phyloP scores from a whole-genome alignment of 2,329 filamentous ascomycete genomes.

The Penicillium paneum region DNA sequence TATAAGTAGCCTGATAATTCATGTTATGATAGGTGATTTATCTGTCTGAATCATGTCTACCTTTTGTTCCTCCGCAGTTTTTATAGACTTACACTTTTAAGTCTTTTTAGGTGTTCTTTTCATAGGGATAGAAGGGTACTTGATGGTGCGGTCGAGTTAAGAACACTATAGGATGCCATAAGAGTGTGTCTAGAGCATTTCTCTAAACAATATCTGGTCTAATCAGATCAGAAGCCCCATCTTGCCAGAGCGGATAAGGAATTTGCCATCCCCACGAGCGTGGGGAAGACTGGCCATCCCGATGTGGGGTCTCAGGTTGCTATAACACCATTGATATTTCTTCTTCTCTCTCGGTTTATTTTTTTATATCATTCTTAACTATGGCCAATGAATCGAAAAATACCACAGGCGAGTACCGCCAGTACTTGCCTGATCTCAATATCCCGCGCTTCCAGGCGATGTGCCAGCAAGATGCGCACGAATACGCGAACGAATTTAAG shows the following conservation, averaged over 20 bases:
- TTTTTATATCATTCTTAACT: neutral
- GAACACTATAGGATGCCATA: too few relatives aligned
- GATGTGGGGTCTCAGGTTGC: slow-evolving; percentile 17
- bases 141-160: too few relatives aligned
- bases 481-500: slow-evolving; percentile 61
- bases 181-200: too few relatives aligned
- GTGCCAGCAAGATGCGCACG: slow-evolving; percentile 59
- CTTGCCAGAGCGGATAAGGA: slow-evolving; percentile 15
- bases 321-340: slow-evolving; percentile 14
- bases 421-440: slow-evolving; percentile 61
- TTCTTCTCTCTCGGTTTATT: neutral
- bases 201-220: neutral
- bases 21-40: too few relatives aligned
- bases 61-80: neutral
- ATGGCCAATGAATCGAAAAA: slow-evolving; percentile 12
- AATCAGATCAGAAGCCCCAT: slow-evolving; percentile 2
- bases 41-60: neutral
- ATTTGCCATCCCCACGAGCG: slow-evolving; percentile 23
- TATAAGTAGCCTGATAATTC: too few relatives aligned
- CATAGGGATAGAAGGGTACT: too few relatives aligned
- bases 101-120: too few relatives aligned
- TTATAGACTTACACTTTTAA: too few relatives aligned
- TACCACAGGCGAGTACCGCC: slow-evolving; percentile 49
- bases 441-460: slow-evolving; percentile 62
- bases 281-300: slow-evolving; percentile 16